Conservation (phyloP, 2,329 filamentous ascomycete species). For the Zymoseptoria ardabiliae region DNA sequence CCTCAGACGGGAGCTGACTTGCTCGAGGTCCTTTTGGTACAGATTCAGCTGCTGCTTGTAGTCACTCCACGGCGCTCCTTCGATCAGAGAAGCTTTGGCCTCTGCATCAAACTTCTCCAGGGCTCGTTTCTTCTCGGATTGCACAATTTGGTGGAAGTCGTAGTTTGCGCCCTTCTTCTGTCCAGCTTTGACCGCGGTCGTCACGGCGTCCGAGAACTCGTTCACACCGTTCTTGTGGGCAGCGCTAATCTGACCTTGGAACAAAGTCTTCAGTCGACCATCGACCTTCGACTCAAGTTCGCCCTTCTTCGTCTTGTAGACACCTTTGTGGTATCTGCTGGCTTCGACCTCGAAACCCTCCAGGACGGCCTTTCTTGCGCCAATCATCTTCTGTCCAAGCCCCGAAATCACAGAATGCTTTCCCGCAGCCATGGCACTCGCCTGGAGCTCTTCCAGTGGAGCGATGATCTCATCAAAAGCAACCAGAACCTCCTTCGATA, state of each 20-base stretch:
- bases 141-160: constrained; percentile 92
- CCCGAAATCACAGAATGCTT: constrained; percentile 64
- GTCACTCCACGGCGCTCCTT: constrained; percentile 79
- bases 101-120: constrained; percentile 69
- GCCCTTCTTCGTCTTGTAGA: constrained; percentile 75
- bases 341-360: constrained; percentile 85
- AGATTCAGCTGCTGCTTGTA: constrained; percentile 72
- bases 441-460: constrained; percentile 81
- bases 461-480: constrained; percentile 73
- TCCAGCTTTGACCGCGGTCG: constrained; percentile 76
- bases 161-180: constrained; percentile 88
- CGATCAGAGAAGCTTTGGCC: constrained; percentile 65
- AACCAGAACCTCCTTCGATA: constrained; percentile 77
- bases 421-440: constrained; percentile 65
- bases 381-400: constrained; percentile 66
- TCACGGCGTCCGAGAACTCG: constrained; percentile 80
- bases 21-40: constrained; percentile 85
- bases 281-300: constrained; percentile 87
- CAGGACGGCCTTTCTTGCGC: constrained; percentile 64
- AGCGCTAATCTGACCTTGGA: constrained; percentile 77
- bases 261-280: constrained; percentile 76
- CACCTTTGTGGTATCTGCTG: constrained; percentile 91
- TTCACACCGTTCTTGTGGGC: constrained; percentile 82
- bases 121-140: constrained; percentile 69
- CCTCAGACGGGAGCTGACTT: constrained; percentile 74